Evolutionary conservation across 345 rosid species (phyloP).

Genomic region (Sisymbrium irio): DNA sequence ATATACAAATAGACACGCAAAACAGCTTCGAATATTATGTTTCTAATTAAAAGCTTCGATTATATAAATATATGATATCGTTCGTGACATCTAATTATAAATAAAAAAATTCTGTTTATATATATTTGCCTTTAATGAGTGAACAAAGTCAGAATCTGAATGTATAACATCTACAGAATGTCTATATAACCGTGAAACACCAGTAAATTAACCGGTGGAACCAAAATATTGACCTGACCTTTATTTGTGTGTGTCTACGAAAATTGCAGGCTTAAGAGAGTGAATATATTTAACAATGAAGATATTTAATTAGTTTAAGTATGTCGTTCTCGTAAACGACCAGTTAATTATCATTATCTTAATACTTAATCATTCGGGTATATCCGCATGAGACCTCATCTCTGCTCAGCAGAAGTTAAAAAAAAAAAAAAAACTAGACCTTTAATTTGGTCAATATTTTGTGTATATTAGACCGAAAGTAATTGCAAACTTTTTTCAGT

Average conservation of each 20-base stretch:
- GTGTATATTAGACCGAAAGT: not conserved
- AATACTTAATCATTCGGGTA: constrained; percentile 10
- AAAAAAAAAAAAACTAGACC: not conserved
- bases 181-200: too few relatives aligned
- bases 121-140: too few relatives aligned
- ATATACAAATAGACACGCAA: not conserved
- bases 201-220: too few relatives aligned
- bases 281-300: constrained; percentile 10
- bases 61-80: not conserved
- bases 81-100: not conserved
- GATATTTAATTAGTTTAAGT: not conserved
- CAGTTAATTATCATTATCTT: not conserved
- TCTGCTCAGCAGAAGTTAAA: too few relatives aligned
- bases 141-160: too few relatives aligned
- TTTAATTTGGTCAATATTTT: not conserved
- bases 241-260: too few relatives aligned
- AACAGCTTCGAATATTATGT: not conserved
- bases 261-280: not conserved
- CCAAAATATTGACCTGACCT: too few relatives aligned
- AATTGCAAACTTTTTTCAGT: not conserved
- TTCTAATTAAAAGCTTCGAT: too few relatives aligned
- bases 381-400: constrained; percentile 17
- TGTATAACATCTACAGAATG: too few relatives aligned
- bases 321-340: constrained; percentile 20
- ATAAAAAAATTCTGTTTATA: too few relatives aligned